Conservation (phyloP, 441 rosid species). For the Brassica balearica region DNA sequence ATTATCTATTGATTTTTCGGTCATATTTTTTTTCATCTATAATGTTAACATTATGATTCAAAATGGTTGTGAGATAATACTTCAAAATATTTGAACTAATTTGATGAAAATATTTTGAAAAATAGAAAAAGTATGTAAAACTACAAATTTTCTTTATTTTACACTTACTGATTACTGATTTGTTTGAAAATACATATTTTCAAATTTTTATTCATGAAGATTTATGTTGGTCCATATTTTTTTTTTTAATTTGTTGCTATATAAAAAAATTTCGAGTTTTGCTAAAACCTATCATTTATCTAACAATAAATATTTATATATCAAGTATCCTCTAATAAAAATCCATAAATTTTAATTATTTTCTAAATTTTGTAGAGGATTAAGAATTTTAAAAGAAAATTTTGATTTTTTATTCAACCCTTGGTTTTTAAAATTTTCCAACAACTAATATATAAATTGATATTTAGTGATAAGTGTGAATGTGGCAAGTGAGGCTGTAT, state of each 20-base stretch:
- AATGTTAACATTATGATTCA: neutral
- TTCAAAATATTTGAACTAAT: neutral
- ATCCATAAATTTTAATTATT: too few species aligned
- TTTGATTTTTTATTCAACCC: neutral
- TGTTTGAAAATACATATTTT: neutral
- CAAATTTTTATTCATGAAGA: neutral
- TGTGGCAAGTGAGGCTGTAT: slow-evolving; percentile 40
- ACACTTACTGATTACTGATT: neutral
- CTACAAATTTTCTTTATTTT: too few species aligned
- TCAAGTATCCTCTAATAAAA: too few species aligned
- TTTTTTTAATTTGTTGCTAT: too few species aligned
- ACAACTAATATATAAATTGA: neutral
- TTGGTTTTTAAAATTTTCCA: neutral
- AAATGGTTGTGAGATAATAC: neutral
- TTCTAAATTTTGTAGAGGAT: neutral
- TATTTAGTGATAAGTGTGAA: slow-evolving; percentile 51
- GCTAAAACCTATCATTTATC: too few species aligned
- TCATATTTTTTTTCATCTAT: neutral
- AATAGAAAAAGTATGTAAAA: too few species aligned
- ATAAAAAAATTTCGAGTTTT: too few species aligned
- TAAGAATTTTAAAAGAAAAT: neutral
- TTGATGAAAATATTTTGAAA: neutral
- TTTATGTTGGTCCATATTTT: neutral
- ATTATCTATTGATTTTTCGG: neutral
- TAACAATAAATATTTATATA: too few species aligned